Base-by-base conservation (phyloP, 495 filamentous ascomycete species). In the Hypoxylon crocopeplum region DNA sequence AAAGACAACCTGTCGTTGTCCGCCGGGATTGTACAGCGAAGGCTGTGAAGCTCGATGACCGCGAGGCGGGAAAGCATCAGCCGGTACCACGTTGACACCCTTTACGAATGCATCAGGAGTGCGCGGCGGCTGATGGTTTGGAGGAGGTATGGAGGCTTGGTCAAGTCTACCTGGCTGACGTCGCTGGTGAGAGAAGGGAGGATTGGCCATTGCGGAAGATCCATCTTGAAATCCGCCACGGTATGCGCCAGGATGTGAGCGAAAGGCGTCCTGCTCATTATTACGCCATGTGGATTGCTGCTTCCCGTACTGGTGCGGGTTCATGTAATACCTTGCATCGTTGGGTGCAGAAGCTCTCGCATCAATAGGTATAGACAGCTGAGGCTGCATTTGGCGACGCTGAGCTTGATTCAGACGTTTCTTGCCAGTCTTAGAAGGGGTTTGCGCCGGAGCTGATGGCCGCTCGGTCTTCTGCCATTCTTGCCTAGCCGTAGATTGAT, bases 321-420 rank as follows among this genome's bases (percentile, higher is more conserved):
- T 63, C 13, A 49, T 27, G 48, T 62, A 61, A 12, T 62, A 40
- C 19, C 62, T 56, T 6, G 52, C 44, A 38, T 58, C 48, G 15
- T 64, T 64, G 13, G 59, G 52, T 32, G 40, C 40, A 13, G 66
- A 55, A 11, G 70, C 67, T 45, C 76, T 71, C 11, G 71, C 40
- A 48, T 83, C 79, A 34, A 81, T 72, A 10, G 80, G 75, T 41
- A 83, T 79, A 3, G 79, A 76, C 6, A 82, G 45, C 40, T 82
- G 76, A 27, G 80, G 72, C 15, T 76, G 79, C 77, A 79, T 78
- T 63, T 81, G 78, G 39, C 82, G 79, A 41, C 82, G 73, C 52
- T 84, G 76, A 4, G 81, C 79, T 49, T 84, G 82, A 56, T 83
- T 84, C 7, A 70, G 77, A 44, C 80, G 77, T 67, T 77, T 83